A percentile compares a stretch with the other conserved stretches of the same genome.
These are phyloP conservation scores for Globisporangium spinosum DNA, from an alignment of 352 stramenopile species.

Conservation along the genomic window DNA sequence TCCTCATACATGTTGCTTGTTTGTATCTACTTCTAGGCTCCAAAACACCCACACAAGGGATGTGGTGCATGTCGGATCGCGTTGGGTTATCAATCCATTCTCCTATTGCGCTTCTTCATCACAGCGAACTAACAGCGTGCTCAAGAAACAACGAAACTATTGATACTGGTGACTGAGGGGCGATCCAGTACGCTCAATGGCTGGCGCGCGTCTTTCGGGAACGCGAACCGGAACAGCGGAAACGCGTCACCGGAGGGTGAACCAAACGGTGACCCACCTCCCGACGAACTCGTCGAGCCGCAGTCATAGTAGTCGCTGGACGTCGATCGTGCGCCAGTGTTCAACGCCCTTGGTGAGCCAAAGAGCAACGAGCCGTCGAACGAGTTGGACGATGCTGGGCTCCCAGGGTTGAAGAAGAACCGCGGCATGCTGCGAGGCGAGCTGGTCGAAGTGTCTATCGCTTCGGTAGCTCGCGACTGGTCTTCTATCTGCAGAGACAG, in stretches of 20 bases:
- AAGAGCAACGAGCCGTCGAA: constrained; percentile 2
- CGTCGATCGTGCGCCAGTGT: neutral
- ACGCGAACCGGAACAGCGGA: neutral
- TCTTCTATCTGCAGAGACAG: too few species aligned
- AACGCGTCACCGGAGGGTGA: neutral
- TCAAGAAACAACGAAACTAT: too few species aligned
- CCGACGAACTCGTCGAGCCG: constrained; percentile 4
- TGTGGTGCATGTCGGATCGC: too few species aligned
- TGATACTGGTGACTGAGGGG: too few species aligned
- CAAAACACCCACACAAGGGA: too few species aligned
- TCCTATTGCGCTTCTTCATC: too few species aligned
- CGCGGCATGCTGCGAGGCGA: neutral
- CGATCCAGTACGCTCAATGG: too few species aligned
- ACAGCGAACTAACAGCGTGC: too few species aligned
- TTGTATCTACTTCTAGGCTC: too few species aligned
- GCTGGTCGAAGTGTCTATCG: neutral
- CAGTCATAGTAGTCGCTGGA: neutral
- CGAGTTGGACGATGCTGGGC: neutral
- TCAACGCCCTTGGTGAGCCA: neutral
- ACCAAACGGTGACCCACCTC: neutral
- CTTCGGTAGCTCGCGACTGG: too few species aligned
- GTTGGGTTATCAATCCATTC: too few species aligned
- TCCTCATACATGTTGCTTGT: too few species aligned
- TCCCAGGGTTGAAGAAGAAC: neutral
- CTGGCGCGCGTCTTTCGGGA: neutral